phyloP scores from a whole-genome alignment of 345 rosid species.

The Ceriops zippeliana region DNA sequence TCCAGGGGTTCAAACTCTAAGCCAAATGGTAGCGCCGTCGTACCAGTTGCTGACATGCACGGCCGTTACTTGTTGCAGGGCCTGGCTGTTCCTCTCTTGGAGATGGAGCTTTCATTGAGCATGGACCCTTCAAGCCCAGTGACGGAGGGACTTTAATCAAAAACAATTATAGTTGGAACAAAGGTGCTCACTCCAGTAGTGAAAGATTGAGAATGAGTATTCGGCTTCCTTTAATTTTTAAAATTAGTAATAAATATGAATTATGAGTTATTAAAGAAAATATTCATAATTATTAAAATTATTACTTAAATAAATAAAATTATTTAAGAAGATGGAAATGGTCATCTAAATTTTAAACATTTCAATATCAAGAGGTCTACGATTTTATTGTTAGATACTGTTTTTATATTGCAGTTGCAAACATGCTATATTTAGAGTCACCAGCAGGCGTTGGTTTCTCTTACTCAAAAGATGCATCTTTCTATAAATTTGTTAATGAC shows the following conservation, averaged over 20 bases:
- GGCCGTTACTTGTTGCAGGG: not conserved
- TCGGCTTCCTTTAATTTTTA: no score
- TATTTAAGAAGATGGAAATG: no score
- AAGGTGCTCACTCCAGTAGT: not conserved
- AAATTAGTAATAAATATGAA: no score
- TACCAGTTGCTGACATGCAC: no score
- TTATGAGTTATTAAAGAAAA: no score
- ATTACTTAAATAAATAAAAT: no score
- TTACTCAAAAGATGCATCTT: slow-evolving; percentile 3
- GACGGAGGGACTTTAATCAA: not conserved
- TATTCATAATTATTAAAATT: no score
- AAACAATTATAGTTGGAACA: slow-evolving; percentile 16
- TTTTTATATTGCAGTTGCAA: slow-evolving; percentile 6
- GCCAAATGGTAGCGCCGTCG: not conserved
- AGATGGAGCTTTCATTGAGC: not conserved
- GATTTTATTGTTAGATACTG: not conserved
- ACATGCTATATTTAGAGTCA: slow-evolving; percentile 16
- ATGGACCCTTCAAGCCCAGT: slow-evolving; percentile 14
- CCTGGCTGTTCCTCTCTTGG: slow-evolving; percentile 20
- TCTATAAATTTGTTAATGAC: slow-evolving; percentile 6
- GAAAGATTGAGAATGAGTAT: not conserved
- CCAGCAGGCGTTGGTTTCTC: slow-evolving; percentile 22
- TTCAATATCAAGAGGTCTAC: not conserved
- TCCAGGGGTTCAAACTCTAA: not conserved
- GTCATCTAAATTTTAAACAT: no score